Evolutionary conservation across 768 basidiomycete species (phyloP).

Genomic region (Erythrobasidium yunnanense): DNA sequence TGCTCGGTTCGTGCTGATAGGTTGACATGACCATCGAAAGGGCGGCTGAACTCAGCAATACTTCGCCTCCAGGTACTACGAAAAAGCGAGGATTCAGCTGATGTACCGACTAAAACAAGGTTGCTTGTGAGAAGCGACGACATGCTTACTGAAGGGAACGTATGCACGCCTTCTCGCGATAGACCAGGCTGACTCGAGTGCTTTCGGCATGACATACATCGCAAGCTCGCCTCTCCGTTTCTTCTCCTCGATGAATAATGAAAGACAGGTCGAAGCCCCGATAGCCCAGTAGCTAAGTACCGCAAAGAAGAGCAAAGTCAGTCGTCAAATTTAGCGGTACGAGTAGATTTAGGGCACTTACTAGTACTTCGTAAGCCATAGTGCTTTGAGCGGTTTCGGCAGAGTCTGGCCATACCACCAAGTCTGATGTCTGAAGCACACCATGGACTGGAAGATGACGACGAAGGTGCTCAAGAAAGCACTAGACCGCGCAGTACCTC

Average conservation of each 20-base stretch:
- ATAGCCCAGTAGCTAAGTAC: constrained; percentile 37
- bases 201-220: constrained; percentile 78
- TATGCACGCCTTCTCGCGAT: constrained; percentile 63
- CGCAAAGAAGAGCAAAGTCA: constrained; percentile 41
- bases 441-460: constrained; percentile 55
- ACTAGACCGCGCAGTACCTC: constrained; percentile 70
- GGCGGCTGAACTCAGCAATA: constrained; percentile 21
- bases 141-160: constrained; percentile 45
- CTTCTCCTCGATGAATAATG: constrained; percentile 77
- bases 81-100: neutral
- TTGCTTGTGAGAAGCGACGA: neutral
- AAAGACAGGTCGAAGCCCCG: constrained; percentile 62
- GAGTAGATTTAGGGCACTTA: too few species aligned
- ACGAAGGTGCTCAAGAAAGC: constrained; percentile 79
- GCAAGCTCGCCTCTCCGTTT: constrained; percentile 80
- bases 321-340: too few species aligned
- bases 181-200: constrained; percentile 79
- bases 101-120: neutral
- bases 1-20: constrained; percentile 18
- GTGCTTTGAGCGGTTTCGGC: neutral
- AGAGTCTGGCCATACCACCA: constrained; percentile 15
- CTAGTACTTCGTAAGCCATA: constrained; percentile 18
- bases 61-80: constrained; percentile 21
- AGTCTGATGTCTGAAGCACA: constrained; percentile 35
- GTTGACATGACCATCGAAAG: constrained; percentile 24